Percentiles rank a stretch among this genome's conserved stretches.
These are phyloP conservation scores for Lepidium africanum DNA, from an alignment of 345 rosid genomes.

Conservation along the genomic window DNA sequence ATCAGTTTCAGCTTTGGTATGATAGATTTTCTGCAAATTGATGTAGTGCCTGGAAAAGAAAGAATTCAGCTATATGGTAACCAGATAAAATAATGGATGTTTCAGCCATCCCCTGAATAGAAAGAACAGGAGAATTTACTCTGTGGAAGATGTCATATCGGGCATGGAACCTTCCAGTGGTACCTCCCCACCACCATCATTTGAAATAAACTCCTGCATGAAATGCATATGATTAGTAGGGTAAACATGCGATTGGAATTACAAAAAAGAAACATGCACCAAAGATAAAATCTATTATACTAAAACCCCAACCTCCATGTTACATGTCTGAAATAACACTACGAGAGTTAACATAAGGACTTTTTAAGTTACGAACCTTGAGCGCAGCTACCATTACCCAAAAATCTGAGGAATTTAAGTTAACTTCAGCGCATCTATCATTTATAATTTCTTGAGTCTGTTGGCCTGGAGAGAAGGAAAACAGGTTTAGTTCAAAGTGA, in stretches of 20 bases:
- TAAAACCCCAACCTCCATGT: background rate
- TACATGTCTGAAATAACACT: background rate
- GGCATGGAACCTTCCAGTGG: conserved; percentile 97
- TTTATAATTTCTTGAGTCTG: conserved; percentile 50
- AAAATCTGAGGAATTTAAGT: conserved; percentile 67
- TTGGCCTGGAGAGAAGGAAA: conserved; percentile 37
- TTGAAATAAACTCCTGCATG: conserved; percentile 70
- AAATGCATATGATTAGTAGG: background rate
- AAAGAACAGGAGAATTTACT: conserved; percentile 45
- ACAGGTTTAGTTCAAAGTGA: background rate
- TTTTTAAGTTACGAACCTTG: conserved; percentile 51
- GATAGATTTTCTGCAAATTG: conserved; percentile 84
- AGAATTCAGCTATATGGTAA: background rate
- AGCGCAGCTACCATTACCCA: conserved; percentile 97
- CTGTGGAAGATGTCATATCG: conserved; percentile 98
- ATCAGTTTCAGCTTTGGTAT: conserved; percentile 90
- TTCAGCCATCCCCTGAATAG: background rate
- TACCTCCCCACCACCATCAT: conserved; percentile 82
- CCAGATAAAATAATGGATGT: background rate
- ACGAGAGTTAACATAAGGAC: background rate
- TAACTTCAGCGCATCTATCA: conserved; percentile 62
- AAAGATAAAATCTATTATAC: background rate
- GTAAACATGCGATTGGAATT: background rate
- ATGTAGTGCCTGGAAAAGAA: conserved; percentile 65
- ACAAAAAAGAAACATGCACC: background rate